These are phyloP conservation scores for Ehretia macrophylla DNA, from an alignment of 257 asterid species.

Conservation along the genomic window DNA sequence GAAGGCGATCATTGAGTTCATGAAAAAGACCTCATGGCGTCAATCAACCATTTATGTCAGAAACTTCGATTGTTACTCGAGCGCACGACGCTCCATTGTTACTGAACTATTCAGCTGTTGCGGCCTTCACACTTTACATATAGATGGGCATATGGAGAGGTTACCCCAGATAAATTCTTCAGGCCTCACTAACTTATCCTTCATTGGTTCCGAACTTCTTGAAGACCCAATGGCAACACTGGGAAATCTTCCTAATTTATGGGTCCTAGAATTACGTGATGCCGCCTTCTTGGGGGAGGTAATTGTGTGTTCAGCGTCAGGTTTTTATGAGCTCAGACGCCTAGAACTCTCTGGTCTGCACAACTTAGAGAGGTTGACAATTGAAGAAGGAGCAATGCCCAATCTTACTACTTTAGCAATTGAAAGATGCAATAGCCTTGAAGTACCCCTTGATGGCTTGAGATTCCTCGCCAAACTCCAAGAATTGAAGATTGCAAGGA, in stretches of 20 bases:
- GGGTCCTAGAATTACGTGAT: background rate
- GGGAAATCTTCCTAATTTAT: constrained; percentile 5
- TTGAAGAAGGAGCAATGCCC: background rate
- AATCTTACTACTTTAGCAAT: background rate
- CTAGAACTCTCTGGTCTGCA: background rate
- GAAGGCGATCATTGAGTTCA: background rate
- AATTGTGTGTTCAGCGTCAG: background rate
- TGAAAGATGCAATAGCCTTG: background rate
- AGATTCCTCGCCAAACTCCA: background rate
- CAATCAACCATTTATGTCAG: constrained; percentile 6
- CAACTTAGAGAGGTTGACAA: background rate
- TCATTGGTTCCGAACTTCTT: constrained; percentile 1
- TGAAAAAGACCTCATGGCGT: background rate
- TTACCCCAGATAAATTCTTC: background rate
- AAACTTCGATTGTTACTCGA: constrained; percentile 18
- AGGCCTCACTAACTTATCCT: background rate
- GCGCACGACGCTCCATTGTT: background rate
- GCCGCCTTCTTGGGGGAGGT: background rate
- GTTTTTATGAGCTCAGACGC: background rate
- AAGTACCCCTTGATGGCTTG: background rate
- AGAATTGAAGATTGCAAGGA: background rate
- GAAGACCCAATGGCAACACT: constrained; percentile 7
- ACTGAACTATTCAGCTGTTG: background rate
- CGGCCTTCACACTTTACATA: constrained; percentile 5
- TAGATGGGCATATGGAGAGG: constrained; percentile 5